A percentile compares a stretch with the other conserved stretches of the same genome.
These are phyloP conservation scores for Buddleja alternifolia DNA, from an alignment of 257 asterid species.

Conservation along the genomic window DNA sequence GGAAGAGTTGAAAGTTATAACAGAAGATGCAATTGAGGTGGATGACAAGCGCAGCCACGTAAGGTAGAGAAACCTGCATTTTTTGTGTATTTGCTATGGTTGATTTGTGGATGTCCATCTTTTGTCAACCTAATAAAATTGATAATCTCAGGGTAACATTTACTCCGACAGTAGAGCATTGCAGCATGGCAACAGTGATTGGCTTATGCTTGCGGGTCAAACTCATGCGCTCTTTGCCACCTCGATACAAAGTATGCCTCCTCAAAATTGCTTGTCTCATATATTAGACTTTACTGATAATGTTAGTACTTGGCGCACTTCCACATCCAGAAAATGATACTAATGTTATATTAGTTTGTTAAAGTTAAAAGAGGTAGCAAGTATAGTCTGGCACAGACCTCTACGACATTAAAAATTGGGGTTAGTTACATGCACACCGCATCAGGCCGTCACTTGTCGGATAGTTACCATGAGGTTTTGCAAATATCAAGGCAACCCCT, in stretches of 20 bases:
- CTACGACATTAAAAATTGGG: neutral
- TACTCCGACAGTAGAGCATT: constrained; percentile 96
- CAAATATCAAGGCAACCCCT: no score
- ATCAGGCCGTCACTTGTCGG: no score
- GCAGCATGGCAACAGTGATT: constrained; percentile 90
- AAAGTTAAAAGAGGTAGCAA: neutral
- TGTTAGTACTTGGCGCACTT: constrained; percentile 4
- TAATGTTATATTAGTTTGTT: neutral
- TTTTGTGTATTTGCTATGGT: constrained; percentile 11
- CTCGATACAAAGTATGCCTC: constrained; percentile 72
- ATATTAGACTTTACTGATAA: constrained; percentile 5
- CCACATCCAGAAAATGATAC: neutral
- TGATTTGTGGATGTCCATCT: constrained; percentile 9
- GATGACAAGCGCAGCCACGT: constrained; percentile 72
- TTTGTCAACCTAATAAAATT: constrained; percentile 19
- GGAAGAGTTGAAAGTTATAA: constrained; percentile 88
- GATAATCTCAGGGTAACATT: constrained; percentile 76
- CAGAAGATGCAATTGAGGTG: constrained; percentile 88
- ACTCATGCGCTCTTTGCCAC: constrained; percentile 87
- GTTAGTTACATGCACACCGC: no score
- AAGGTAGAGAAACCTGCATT: constrained; percentile 49
- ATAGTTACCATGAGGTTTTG: no score
- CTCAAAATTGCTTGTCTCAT: neutral
- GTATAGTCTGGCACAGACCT: neutral
- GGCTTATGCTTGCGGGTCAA: constrained; percentile 96